Conservation (phyloP, 495 filamentous ascomycete genomes). For the Podospora tetraspora region DNA sequence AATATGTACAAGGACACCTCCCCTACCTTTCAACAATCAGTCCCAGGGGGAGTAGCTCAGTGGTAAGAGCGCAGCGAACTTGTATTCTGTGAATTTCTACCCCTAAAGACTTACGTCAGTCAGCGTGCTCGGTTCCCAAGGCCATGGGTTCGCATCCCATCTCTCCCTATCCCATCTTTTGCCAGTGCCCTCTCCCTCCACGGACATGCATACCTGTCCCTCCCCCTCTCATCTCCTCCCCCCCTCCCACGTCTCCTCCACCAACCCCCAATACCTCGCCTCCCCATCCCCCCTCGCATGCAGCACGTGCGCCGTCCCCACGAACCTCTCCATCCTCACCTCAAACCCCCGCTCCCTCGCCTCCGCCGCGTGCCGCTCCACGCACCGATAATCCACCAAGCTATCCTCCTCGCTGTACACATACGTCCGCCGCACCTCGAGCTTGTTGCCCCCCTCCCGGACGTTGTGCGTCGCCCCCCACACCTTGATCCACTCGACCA, state of each 20-base stretch:
- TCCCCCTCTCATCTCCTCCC: background rate
- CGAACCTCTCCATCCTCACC: conserved; percentile 29
- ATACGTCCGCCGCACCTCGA: conserved; percentile 31
- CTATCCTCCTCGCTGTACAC: conserved; percentile 34
- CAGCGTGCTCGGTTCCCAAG: no score
- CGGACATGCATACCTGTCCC: no score
- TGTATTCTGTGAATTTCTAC: no score
- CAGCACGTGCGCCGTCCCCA: conserved; percentile 31
- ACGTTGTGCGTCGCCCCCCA: background rate
- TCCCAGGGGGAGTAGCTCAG: no score
- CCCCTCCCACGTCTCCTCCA: conserved; percentile 30
- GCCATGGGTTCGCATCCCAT: no score
- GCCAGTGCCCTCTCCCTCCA: no score
- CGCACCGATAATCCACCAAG: conserved; percentile 30
- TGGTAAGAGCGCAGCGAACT: no score
- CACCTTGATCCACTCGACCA: background rate
- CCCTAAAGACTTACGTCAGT: no score
- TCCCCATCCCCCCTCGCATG: conserved; percentile 29
- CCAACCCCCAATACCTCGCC: conserved; percentile 33
- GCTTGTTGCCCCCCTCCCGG: conserved; percentile 9
- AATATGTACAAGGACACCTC: no score
- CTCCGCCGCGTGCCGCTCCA: conserved; percentile 30
- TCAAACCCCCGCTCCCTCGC: conserved; percentile 23
- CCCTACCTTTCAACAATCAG: no score
- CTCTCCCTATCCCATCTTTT: no score